Base-by-base conservation (phyloP, 257 asterid species). In the Voacanga thouarsii region DNA sequence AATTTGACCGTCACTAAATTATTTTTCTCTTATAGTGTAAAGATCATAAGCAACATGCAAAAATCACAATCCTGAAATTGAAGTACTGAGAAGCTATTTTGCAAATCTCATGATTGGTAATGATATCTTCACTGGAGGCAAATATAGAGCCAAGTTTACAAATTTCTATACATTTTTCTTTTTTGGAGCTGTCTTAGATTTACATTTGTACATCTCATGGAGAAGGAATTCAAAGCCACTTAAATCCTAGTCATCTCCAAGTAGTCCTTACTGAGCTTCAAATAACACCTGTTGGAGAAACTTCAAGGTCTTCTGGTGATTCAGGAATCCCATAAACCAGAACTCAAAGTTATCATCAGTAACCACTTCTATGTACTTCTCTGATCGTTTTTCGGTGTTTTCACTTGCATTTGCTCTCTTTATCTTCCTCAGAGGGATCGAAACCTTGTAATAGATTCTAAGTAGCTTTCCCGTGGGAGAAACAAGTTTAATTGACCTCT, bases 321-420 rank as follows among this genome's bases (percentile, higher is more conserved):
- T 86, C 15, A 89, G 19, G 70, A 89, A 87, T 72, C 90, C 90
- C 93, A 87, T 83, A 75, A 89, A 89, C 91, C 91, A 89, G 65
- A 87, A 89, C 50, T 86, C 93, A 60, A 65, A 86, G 77, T 83
- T 75, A 47, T 86, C 91, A 72, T 81, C 80, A 0, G 91, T 87
- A 69, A 81, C 83, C 64, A 86, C 19, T 67, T 82, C 77, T 78
- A 86, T 74, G 71, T 86, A 86, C 80, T 86, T 88, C 80, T 85
- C 85, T 21, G 81, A 73, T 33, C 67, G 64, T 73, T 14, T 73
- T 18, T 49, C 37, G 0, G 49, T 33, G 37, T 73, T 57, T 10
- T 53, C 77, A 53, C 67, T 50, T 7, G 67, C 50, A 51, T 55
- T 53, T 19, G 67, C 77, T 55, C 66, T 3, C 33, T 23, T 73